phyloP scores from a whole-genome alignment of 2,329 filamentous ascomycete genomes.

The Penicillium sp. region DNA sequence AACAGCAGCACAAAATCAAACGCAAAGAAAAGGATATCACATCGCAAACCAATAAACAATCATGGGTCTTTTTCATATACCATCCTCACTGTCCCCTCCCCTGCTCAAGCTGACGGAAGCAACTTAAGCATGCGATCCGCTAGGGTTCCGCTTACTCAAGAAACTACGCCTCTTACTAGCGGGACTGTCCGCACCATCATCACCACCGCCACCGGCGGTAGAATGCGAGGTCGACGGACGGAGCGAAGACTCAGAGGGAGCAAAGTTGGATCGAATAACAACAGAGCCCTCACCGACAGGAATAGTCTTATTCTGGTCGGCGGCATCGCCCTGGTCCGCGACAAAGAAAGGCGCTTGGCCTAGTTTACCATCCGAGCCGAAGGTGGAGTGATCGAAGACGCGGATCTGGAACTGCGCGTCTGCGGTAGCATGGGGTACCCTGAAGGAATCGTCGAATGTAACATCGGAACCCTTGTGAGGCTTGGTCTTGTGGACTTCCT shows the following conservation, averaged over 20 bases:
- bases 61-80: slow-evolving; percentile 4
- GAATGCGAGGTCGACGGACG: slow-evolving; percentile 40
- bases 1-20: slow-evolving; percentile 2
- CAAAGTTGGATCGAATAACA: slow-evolving; percentile 71
- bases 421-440: slow-evolving; percentile 66
- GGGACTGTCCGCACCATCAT: slow-evolving; percentile 35
- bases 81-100: neutral
- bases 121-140: slow-evolving; percentile 24
- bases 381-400: slow-evolving; percentile 80
- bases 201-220: slow-evolving; percentile 26
- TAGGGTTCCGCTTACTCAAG: slow-evolving; percentile 44
- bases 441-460: slow-evolving; percentile 68
- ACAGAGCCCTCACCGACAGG: slow-evolving; percentile 71
- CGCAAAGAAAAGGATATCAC: slow-evolving; percentile 17
- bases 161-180: slow-evolving; percentile 48
- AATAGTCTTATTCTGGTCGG: slow-evolving; percentile 68
- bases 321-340: slow-evolving; percentile 69
- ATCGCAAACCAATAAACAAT: slow-evolving; percentile 1
- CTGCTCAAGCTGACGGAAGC: neutral
- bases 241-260: slow-evolving; percentile 43
- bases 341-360: slow-evolving; percentile 88
- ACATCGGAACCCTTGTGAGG: slow-evolving; percentile 71
- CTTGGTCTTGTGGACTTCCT: slow-evolving; percentile 88
- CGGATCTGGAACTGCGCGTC: slow-evolving; percentile 84
- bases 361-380: slow-evolving; percentile 77